Evolutionary conservation across 768 basidiomycete genomes (phyloP), one percentile per base, ranked within the genome.

Genomic region (Tephrocybe sp.): DNA sequence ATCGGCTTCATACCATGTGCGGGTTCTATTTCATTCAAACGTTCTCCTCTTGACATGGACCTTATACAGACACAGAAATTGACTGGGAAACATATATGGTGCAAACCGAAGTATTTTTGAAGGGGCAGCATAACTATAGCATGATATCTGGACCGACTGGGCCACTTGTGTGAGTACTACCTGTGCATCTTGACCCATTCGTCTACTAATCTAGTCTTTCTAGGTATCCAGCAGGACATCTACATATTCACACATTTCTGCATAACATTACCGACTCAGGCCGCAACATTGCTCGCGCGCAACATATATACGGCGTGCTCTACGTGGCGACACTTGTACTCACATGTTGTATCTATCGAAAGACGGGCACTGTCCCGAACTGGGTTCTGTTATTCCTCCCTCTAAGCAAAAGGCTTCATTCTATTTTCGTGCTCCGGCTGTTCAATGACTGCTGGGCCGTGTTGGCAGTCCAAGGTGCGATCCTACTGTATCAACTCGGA

Each of bases 51-150:
- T 28, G 58, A 24, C 42, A 47, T 26, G 20, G 43, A n/a, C 61
- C 50, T 64, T 64, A 55, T 43, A 55, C 38, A 98, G 96, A 95
- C 72, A 98, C 97, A 10, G 95, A 99, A 70, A 99, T 99, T 61
- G 97, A 99, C 71, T 98, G 92, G 85, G 80, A 86, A 62, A 98
- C 97, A 0, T 99, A 99, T 65, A 93, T 98, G 84, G 73, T 86
- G 46, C 97, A 98, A 47, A 79, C 90, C 1, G 78, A 86, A 50
- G 65, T 88, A 36, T 93, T 90, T 70, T 60, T 90, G 41, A 79
- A 82, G 48, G 94, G 94, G 28, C 87, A 95, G 65, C 76, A 86
- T 41, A 81, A 94, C 62, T 99, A 99, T 64, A 76, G 81, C 11
- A 68, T 74, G 53, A 87, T 99, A 44, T 74, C 80, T 50, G 97